Evolutionary conservation across 208 protist species (phyloP).

Genomic region (Crithidia bombi): DNA sequence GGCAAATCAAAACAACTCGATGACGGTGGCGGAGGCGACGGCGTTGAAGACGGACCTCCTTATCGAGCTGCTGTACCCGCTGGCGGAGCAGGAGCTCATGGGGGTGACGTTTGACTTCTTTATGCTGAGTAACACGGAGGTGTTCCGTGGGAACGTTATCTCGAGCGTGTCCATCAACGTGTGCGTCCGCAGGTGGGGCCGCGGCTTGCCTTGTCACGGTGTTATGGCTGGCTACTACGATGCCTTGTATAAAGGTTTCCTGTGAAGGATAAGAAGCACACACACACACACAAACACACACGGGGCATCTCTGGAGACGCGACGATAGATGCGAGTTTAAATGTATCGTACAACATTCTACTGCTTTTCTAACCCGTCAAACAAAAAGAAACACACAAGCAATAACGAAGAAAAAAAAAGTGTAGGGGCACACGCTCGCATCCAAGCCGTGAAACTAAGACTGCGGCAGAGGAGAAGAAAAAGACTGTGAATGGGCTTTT

Average conservation of each 20-base stretch:
- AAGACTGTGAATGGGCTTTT: too few relatives aligned
- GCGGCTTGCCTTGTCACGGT: constrained; percentile 25
- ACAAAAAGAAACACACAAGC: too few relatives aligned
- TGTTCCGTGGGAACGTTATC: constrained; percentile 26
- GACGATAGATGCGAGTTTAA: too few relatives aligned
- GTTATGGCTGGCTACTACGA: constrained; percentile 27
- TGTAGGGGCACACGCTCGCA: too few relatives aligned
- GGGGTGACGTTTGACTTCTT: constrained; percentile 31
- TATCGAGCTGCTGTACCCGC: constrained; percentile 15
- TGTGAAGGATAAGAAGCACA: neutral
- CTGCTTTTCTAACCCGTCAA: too few relatives aligned
- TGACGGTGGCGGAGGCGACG: neutral
- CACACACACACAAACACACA: too few relatives aligned
- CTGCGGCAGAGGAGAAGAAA: too few relatives aligned
- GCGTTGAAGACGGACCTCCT: neutral
- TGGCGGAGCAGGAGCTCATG: constrained; percentile 26
- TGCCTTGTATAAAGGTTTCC: constrained; percentile 26
- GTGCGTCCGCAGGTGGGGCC: constrained; percentile 27
- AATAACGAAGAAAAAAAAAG: too few relatives aligned
- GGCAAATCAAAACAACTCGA: neutral
- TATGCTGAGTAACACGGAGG: constrained; percentile 27
- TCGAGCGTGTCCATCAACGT: constrained; percentile 23
- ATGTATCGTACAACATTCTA: too few relatives aligned
- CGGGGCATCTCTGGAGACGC: too few relatives aligned
- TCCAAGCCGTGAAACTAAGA: too few relatives aligned